Base-by-base conservation (phyloP, 345 rosid species). In the Pistacia atlantica region DNA sequence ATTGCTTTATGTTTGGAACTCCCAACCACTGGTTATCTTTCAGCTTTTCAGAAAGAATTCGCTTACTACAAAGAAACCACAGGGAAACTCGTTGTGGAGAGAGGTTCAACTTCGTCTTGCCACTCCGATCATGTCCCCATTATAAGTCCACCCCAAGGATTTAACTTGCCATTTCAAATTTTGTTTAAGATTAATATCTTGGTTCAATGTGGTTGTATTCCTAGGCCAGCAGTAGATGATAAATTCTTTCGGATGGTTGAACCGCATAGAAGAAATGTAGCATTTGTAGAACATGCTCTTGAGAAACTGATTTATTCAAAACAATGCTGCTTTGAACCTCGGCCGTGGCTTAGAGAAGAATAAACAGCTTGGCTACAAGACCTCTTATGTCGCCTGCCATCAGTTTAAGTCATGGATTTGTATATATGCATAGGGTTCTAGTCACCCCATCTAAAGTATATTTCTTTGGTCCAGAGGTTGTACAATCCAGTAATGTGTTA, bases 1-100 rank as follows among this genome's bases (percentile, higher is more conserved):
- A 51, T 87, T n/a, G 86, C 87, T 0, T 54, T 90, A 18, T 89
- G 92, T 67, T 68, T 90, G 72, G 89, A 86, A 87, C 85, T 90
- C 67, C 89, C 87, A 0, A 4, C 4, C 48, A 4, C 18, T 1
- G 60, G 52, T 11, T 14, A 49, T 4, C 81, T 83, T 62, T 88
- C 92, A 25, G 79, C 72, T 22, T 86, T 89, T 33, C 52, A 33
- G 56, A 76, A 83, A 25, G 69, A 67, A 18, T 82, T 87, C 3
- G 67, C 62, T 8, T 72, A 64, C 70, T 86, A 83, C 48, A 64
- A 79, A 59, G 87, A 87, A 81, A 80, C 56, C 20, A 0, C 12
- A 13, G 72, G 71, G 3, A 35, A 4, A 5, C 75, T 79, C 60
- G 2, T 70, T 18, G n/a, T 87, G 64, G 81, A 83, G 25, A 8